Conservation (phyloP, 257 asterid genomes). For the Knoxia roxburghii region DNA sequence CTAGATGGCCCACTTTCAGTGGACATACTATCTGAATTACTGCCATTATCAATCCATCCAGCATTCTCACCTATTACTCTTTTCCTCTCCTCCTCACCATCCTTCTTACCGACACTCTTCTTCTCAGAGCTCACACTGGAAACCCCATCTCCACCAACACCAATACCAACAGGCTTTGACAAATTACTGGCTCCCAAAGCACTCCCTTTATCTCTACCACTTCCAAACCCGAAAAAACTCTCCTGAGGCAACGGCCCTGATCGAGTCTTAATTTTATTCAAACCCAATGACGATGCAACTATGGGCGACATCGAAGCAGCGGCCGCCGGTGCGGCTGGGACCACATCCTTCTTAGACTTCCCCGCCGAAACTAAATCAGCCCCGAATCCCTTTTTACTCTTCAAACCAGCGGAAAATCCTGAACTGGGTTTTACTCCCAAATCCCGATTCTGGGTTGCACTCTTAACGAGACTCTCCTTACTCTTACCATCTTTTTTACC, state of each 20-base stretch:
- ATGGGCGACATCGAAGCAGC: conserved; percentile 67
- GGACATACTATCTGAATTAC: conserved; percentile 60
- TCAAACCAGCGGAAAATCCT: conserved; percentile 22
- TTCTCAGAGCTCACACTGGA: conserved; percentile 23
- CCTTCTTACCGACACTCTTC: conserved; percentile 22
- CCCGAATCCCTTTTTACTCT: conserved; percentile 24
- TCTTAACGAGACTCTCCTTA: conserved; percentile 31
- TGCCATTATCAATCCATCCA: conserved; percentile 42
- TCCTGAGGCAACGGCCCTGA: conserved; percentile 99
- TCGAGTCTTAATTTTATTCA: conserved; percentile 96
- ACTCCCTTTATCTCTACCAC: conserved; percentile 62
- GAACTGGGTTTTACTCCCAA: conserved; percentile 34
- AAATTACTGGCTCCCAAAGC: conserved; percentile 72
- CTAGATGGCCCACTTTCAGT: conserved; percentile 63
- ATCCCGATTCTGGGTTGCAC: conserved; percentile 11
- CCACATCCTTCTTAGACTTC: conserved; percentile 26
- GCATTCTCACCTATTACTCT: conserved; percentile 18
- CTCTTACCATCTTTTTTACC: conserved; percentile 45
- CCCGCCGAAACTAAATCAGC: conserved; percentile 45
- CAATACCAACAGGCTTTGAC: conserved; percentile 49
- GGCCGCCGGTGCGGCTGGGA: conserved; percentile 31
- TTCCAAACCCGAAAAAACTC: conserved; percentile 69
- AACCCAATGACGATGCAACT: conserved; percentile 90
- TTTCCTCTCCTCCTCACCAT: conserved; percentile 26
- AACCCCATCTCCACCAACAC: conserved; percentile 34